Evolutionary conservation across 1,284 basidiomycete species (phyloP).

Genomic region (Ustilago crameri): DNA sequence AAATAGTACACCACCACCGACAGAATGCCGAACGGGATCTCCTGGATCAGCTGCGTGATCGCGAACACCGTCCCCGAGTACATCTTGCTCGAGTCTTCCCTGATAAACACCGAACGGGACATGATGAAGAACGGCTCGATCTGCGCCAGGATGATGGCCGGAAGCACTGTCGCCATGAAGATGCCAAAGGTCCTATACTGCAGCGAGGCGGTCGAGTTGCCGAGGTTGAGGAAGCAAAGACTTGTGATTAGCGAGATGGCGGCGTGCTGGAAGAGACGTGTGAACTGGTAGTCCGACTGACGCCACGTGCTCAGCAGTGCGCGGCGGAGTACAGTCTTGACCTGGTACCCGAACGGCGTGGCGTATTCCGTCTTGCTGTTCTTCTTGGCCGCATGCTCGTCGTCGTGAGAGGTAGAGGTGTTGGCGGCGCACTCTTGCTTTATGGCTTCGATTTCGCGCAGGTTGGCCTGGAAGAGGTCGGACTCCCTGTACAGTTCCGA

Average conservation of each 20-base stretch:
- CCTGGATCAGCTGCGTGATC: conserved; percentile 29
- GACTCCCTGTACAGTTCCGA: conserved; percentile 72
- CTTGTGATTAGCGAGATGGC: conserved; percentile 36
- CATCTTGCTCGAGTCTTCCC: conserved; percentile 42
- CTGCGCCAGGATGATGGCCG: conserved; percentile 37
- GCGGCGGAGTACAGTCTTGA: conserved; percentile 32
- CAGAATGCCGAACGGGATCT: conserved; percentile 35
- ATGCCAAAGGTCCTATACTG: conserved; percentile 38
- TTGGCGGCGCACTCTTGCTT: conserved; percentile 22
- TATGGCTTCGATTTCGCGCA: conserved; percentile 29
- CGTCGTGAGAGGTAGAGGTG: not conserved
- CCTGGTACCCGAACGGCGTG: conserved; percentile 36
- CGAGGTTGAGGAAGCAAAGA: conserved; percentile 40
- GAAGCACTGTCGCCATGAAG: conserved; percentile 41
- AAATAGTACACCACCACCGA: conserved; percentile 33
- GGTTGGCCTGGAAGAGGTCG: conserved; percentile 22
- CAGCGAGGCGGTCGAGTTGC: conserved; percentile 21
- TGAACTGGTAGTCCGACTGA: conserved; percentile 49
- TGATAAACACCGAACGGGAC: conserved; percentile 24
- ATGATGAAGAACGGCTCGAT: conserved; percentile 43
- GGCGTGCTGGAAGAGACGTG: conserved; percentile 41
- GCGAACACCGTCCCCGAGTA: conserved; percentile 37
- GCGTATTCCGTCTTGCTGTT: conserved; percentile 45
- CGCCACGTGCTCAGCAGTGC: conserved; percentile 77
- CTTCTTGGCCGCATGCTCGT: not conserved